phyloP scores from a whole-genome alignment of 257 asterid genomes.

The Nicotiana noctiflora region DNA sequence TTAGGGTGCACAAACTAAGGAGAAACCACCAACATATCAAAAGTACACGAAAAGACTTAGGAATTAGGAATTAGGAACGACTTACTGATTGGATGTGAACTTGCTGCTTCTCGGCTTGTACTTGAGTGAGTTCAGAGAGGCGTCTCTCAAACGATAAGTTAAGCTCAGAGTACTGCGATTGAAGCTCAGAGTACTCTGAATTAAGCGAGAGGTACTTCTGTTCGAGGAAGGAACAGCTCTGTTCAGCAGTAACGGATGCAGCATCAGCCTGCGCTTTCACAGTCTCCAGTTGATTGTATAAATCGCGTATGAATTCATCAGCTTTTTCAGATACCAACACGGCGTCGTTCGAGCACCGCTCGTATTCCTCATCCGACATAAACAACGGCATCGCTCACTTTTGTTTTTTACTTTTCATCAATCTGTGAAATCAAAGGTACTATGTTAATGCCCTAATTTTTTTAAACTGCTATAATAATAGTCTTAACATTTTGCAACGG shows the following conservation, averaged over 20 bases:
- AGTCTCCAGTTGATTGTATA: conserved; percentile 60
- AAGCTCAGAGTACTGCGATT: conserved; percentile 42
- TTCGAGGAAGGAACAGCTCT: conserved; percentile 69
- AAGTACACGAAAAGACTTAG: neutral
- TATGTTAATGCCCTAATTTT: neutral
- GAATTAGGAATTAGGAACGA: neutral
- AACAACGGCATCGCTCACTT: conserved; percentile 64
- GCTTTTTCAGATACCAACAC: conserved; percentile 71
- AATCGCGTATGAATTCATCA: conserved; percentile 58
- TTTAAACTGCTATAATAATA: neutral
- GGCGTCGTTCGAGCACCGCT: conserved; percentile 47
- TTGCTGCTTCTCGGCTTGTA: conserved; percentile 55
- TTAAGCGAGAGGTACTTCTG: conserved; percentile 75
- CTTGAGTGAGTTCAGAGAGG: conserved; percentile 37
- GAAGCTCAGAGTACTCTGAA: conserved; percentile 47
- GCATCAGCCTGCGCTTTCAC: conserved; percentile 88
- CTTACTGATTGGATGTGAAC: conserved; percentile 53
- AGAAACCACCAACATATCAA: neutral
- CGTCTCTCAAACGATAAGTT: conserved; percentile 44
- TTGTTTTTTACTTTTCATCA: neutral
- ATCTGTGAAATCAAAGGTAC: neutral
- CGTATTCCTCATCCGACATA: conserved; percentile 71
- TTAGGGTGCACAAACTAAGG: neutral
- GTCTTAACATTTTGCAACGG: neutral
- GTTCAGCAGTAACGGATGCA: conserved; percentile 81